Base-by-base conservation (phyloP, 2,329 filamentous ascomycete species). In the Fusarium succisae region DNA sequence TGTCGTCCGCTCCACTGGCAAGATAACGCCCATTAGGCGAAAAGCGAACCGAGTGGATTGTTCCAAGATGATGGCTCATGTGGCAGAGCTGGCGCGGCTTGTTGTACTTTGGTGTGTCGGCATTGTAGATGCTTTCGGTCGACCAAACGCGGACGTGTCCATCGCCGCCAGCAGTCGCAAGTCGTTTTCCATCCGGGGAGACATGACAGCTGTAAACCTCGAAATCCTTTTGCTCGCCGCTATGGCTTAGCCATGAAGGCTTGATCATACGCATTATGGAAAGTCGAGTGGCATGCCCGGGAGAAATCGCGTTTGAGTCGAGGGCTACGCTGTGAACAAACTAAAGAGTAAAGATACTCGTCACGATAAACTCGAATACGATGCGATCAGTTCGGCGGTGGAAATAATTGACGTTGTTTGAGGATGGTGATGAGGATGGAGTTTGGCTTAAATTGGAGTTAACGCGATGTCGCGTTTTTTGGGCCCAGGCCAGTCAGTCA, bases 131-230 rank as follows among this genome's bases (percentile, higher is more conserved):
- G 64, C 96, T 93, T 77, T 98, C 96, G 66, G 94, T 98, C 28
- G 96, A 98, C 96, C 96, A 99, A 78, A 99, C 94, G 74, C 97
- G 93, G 70, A 99, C 96, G 82, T 98, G 94, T 80, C 96, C 96
- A 87, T 99, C 96, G 89, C 96, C 96, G 79, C 95, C 96, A 71
- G 96, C 96, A 26, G 96, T 98, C 55, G 96, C 96, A 65, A 99
- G 89, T 74, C 96, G 91, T 80, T 91, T 92, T 76, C 96, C 96
- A 85, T 99, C 96, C 20, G 96, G 94, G 35, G 96, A 99, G 74
- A 99, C 91, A 87, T 98, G 94, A 83, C 96, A 98, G 85, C 94
- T 98, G 86, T 98, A 99, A 76, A 98, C 96, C 84, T 99, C 96
- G 81, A 97, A 97, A 82, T 98, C 95, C 82, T 98, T 98, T 82